These are phyloP conservation scores for Daldinia loculata DNA, from an alignment of 495 filamentous ascomycete species.

Conservation along the genomic window DNA sequence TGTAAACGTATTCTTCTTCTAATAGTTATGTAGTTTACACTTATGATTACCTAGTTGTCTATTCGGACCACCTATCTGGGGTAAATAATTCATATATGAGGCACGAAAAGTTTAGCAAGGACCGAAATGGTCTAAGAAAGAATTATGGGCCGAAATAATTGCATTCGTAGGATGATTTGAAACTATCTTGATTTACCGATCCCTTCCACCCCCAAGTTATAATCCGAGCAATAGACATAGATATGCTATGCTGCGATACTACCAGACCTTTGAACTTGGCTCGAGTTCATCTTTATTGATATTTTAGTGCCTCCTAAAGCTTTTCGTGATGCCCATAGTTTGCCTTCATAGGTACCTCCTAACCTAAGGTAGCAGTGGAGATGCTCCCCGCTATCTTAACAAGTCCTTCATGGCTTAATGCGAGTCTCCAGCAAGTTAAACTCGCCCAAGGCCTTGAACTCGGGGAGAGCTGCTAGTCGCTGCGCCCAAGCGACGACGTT, in stretches of 20 bases:
- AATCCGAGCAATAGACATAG: background rate
- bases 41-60: too few relatives aligned
- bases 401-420: slow-evolving; percentile 10
- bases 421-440: slow-evolving; percentile 55
- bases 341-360: background rate
- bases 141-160: background rate
- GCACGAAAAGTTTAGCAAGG: background rate
- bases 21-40: too few relatives aligned
- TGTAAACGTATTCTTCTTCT: background rate
- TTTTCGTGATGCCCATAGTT: background rate
- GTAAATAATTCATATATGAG: background rate
- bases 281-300: background rate
- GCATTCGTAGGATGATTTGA: background rate
- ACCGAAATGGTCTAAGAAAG: background rate
- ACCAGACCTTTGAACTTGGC: background rate
- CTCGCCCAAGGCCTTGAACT: slow-evolving; percentile 59
- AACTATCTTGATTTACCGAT: background rate
- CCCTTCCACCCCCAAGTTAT: background rate
- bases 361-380: background rate
- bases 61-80: too few relatives aligned
- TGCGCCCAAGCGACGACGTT: slow-evolving; percentile 56
- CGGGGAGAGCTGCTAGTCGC: slow-evolving; percentile 53
- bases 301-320: background rate
- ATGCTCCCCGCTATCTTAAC: background rate
- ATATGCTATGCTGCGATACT: background rate